phyloP scores from a whole-genome alignment of 2,329 filamentous ascomycete genomes.

The Cladosporium sp. region DNA sequence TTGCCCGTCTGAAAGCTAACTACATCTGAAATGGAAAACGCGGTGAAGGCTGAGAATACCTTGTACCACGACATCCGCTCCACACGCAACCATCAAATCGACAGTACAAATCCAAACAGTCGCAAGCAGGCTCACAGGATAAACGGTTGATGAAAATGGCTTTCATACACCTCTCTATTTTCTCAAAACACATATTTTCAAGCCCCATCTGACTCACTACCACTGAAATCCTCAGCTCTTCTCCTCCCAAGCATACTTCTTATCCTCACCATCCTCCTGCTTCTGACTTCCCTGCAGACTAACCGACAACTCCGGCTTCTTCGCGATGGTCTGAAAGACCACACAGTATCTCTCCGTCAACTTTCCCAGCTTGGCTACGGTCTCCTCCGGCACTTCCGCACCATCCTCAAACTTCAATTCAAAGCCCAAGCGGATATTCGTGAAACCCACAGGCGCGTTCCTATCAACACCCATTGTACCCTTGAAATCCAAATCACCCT shows the following conservation, averaged over 20 bases:
- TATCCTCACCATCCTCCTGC: constrained; percentile 28
- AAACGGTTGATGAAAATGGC: too few relatives aligned
- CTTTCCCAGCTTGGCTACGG: constrained; percentile 44
- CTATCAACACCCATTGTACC: constrained; percentile 48
- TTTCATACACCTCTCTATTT: too few relatives aligned
- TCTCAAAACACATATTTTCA: too few relatives aligned
- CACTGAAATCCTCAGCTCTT: constrained; percentile 14
- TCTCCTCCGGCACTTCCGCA: constrained; percentile 37
- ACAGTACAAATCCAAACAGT: too few relatives aligned
- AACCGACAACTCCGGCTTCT: constrained; percentile 35
- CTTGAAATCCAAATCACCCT: constrained; percentile 48
- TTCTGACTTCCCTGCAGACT: constrained; percentile 26
- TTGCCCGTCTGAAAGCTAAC: not conserved
- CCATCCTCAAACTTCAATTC: constrained; percentile 36
- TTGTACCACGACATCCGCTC: too few relatives aligned
- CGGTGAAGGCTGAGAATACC: not conserved
- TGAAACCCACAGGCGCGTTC: constrained; percentile 45
- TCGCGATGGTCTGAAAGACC: constrained; percentile 38
- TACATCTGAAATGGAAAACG: not conserved
- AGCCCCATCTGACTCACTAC: too few relatives aligned
- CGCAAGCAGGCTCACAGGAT: too few relatives aligned
- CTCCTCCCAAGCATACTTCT: constrained; percentile 22
- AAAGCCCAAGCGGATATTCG: constrained; percentile 43
- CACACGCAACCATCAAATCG: too few relatives aligned
- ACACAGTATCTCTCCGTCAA: constrained; percentile 50